Base-by-base conservation (phyloP, 164 flowering plant species). In the Houttuynia cordata region DNA sequence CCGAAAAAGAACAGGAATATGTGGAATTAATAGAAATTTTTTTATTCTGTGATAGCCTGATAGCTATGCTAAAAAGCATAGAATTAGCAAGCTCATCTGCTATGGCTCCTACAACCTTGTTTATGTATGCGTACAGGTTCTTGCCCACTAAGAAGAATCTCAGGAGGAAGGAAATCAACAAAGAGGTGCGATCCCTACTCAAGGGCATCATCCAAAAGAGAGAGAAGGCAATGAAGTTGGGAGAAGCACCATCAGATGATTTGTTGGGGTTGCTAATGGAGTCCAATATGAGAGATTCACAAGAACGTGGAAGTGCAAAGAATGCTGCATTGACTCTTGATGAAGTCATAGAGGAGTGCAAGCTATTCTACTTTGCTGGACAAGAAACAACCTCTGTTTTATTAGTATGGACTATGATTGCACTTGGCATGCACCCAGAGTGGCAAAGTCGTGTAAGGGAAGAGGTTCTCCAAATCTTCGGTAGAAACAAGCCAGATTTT, bases 311-410 rank as follows among this genome's bases (percentile, higher is more conserved):
- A 15, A 59, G 18, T 51, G n/a, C 30, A 22, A 39, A 65, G 19
- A 52, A 52, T 30, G 37, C 37, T 30, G 2, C 37, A 10, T 51
- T 65, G 68, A 65, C 68, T 4, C 51, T 41, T 23, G 63, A 65
- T 4, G 68, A 65, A 9, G 68, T 65, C 40, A 59, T 65, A 22
- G 58, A 59, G 8, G 68, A 65, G n/a, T 65, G 68, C 63, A 65
- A 53, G 45, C 51, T 65, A 1, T 65, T 65, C 58, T 65, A 65
- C 62, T 65, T 65, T 40, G 68, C 68, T 4, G 68, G 68, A n/a
- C 68, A 65, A 14, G 68, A 65, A 56, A 65, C 68, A 19, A 59
- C 68, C 15, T 34, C 68, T 19, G 52, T 53, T 6, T 41, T 59
- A 13, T 37, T 65, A n/a, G 59, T 63, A 59, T 65, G 68, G 68